Base-by-base conservation (phyloP, 2,329 filamentous ascomycete genomes). In the Trichoderma endophyticum region DNA sequence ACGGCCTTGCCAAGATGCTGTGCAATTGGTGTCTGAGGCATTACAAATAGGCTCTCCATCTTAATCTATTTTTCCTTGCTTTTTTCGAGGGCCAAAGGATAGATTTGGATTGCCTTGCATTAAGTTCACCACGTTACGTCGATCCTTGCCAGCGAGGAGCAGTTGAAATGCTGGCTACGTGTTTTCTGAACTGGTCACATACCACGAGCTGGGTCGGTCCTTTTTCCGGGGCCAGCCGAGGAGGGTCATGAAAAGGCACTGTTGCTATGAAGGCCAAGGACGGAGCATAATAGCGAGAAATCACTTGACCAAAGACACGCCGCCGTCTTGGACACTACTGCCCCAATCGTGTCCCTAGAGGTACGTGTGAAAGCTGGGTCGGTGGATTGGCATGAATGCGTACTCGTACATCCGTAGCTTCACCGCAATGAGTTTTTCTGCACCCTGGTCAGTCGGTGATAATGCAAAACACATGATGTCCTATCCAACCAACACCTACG, bases 201-300 rank as follows among this genome's bases (percentile, higher is more conserved):
- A 70, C 66, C 57, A 54, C 57, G 9, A 36, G 57, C 15, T 11
- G 14, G 26, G 7, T 70, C 66, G 66, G 66, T 70, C 66, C 66
- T 28, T 62, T 66, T 56, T 36, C 28, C 24, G 57, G 57, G 57
- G 11, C 57, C 26, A 26, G 39, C 28, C 14, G 6, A 39, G 18
- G 28, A 61, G 28, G 30, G 15, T 18, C 36, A 51, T 70, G 39
- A 32, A n/a, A 32, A 54, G 11, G 15, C n/a, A 24, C 6, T 15
- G 26, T 34, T 51, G 5, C 26, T 30, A 57, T 26, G 15, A 14
- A 57, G 9, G 2, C 14, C 24, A 36, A 24, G 9, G 8, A 39
- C 24, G 26, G 21, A 60, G n/a, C 24, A 30, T 1, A 24, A 32
- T 6, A 32, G 18, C 12, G n/a, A 14, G 12, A 26, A 5, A 26